A percentile compares a stretch with the other conserved stretches of the same genome.
These are phyloP conservation scores for Leishmania tropica DNA, from an alignment of 208 protist genomes.

Conservation along the genomic window DNA sequence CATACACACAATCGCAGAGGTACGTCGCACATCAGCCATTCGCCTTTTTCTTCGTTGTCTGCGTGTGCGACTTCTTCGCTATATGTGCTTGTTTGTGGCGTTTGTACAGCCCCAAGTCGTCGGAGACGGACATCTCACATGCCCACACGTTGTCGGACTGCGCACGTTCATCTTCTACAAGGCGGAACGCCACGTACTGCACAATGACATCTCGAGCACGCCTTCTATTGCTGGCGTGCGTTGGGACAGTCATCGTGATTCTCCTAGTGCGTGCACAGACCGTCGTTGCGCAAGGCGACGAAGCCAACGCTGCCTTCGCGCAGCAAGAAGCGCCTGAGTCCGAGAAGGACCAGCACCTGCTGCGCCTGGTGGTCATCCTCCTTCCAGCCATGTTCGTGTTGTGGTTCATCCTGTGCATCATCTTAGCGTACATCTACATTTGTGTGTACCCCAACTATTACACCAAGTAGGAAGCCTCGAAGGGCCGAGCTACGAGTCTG, in stretches of 20 bases:
- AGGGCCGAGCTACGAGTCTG: background rate
- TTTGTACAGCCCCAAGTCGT: background rate
- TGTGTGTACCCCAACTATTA: conserved; percentile 13
- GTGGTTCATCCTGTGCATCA: conserved; percentile 14
- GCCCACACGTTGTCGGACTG: background rate
- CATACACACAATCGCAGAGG: background rate
- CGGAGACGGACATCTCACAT: background rate
- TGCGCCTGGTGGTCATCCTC: conserved; percentile 18
- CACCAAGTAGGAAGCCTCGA: conserved; percentile 14
- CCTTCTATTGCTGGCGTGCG: background rate
- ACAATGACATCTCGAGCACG: background rate
- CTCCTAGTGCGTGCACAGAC: background rate
- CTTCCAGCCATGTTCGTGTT: conserved; percentile 10
- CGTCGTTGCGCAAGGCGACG: background rate
- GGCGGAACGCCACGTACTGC: background rate
- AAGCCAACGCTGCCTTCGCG: background rate
- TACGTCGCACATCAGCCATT: background rate
- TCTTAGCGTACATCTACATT: conserved; percentile 28
- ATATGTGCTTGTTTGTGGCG: background rate
- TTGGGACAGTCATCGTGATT: background rate
- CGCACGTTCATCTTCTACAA: background rate
- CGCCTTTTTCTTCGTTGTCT: background rate
- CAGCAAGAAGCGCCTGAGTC: background rate
- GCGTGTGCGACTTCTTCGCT: background rate
- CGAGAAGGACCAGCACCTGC: conserved; percentile 17